Conservation (phyloP, 1,284 basidiomycete genomes). For the Schizophyllum commune region DNA sequence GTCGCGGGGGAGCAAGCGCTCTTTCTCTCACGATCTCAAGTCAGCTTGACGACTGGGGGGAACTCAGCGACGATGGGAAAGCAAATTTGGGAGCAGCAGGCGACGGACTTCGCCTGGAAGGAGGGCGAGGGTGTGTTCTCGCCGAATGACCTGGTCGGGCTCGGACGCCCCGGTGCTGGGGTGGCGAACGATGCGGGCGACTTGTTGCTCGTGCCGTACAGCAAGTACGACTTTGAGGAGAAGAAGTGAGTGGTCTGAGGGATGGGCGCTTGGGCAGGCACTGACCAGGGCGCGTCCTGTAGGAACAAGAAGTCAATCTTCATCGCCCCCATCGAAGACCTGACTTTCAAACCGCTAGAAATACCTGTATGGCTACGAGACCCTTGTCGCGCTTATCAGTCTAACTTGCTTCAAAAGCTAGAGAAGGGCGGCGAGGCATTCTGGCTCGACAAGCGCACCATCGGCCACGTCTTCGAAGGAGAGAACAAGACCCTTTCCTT, state of each 20-base stretch:
- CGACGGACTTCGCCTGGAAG: constrained; percentile 11
- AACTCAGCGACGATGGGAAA: too few relatives aligned
- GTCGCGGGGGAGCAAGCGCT: too few relatives aligned
- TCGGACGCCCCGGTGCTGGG: constrained; percentile 64
- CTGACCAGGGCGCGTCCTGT: background rate
- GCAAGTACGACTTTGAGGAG: constrained; percentile 59
- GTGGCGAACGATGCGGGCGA: constrained; percentile 60
- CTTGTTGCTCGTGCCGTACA: constrained; percentile 59
- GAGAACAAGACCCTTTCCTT: constrained; percentile 42
- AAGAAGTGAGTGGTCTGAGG: constrained; percentile 49
- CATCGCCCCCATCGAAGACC: constrained; percentile 44
- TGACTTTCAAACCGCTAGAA: constrained; percentile 37
- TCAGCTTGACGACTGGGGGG: too few relatives aligned
- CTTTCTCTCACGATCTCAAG: too few relatives aligned
- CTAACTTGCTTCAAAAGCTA: constrained; percentile 25
- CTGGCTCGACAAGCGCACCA: constrained; percentile 64
- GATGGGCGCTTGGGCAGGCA: background rate
- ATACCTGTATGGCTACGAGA: constrained; percentile 40
- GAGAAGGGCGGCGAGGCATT: constrained; percentile 63
- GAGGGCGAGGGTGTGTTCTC: constrained; percentile 52
- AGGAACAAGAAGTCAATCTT: constrained; percentile 68
- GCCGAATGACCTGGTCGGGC: constrained; percentile 63
- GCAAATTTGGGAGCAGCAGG: too few relatives aligned
- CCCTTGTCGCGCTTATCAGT: background rate
- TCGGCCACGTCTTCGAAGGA: constrained; percentile 56